Percentiles rank a stretch among this genome's conserved stretches.
phyloP scores from a whole-genome alignment of 192 early-diverging fungal genomes.

The Coemansia sp. region DNA sequence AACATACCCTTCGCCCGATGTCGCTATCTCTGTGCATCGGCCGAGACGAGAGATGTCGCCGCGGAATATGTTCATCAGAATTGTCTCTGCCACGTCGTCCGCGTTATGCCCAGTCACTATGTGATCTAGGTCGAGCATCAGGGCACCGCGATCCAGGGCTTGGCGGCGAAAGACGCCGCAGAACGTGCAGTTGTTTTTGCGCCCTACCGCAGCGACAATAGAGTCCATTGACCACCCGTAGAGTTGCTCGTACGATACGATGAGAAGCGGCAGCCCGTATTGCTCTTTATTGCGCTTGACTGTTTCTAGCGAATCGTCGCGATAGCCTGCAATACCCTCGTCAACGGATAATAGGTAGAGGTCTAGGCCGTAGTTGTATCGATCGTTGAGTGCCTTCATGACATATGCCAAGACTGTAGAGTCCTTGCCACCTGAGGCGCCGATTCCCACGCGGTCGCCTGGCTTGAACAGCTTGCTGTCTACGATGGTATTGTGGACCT shows the following conservation, averaged over 20 bases:
- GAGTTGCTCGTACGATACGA: constrained; percentile 93
- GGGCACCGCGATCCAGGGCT: constrained; percentile 93
- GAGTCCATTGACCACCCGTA: constrained; percentile 99
- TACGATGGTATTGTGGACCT: constrained; percentile 91
- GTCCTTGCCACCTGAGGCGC: constrained; percentile 94
- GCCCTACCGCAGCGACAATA: constrained; percentile 92
- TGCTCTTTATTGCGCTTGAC: constrained; percentile 96
- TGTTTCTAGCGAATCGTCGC: constrained; percentile 98
- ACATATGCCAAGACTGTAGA: constrained; percentile 97
- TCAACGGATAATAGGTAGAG: constrained; percentile 93
- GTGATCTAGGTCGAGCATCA: constrained; percentile 89
- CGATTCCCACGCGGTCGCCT: constrained; percentile 93
- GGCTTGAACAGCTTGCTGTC: constrained; percentile 80
- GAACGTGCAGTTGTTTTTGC: constrained; percentile 99
- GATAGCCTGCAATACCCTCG: constrained; percentile 97
- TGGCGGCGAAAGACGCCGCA: constrained; percentile 98
- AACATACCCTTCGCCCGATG: constrained; percentile 71
- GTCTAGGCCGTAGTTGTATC: constrained; percentile 90
- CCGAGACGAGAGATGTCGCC: constrained; percentile 91
- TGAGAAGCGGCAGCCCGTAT: constrained; percentile 90
- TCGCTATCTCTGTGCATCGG: constrained; percentile 92
- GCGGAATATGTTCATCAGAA: constrained; percentile 97
- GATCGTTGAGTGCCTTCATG: constrained; percentile 91
- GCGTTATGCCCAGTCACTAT: constrained; percentile 99
- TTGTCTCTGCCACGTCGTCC: constrained; percentile 98